Conservation (phyloP, 345 rosid species). For the Turnera subulata region DNA sequence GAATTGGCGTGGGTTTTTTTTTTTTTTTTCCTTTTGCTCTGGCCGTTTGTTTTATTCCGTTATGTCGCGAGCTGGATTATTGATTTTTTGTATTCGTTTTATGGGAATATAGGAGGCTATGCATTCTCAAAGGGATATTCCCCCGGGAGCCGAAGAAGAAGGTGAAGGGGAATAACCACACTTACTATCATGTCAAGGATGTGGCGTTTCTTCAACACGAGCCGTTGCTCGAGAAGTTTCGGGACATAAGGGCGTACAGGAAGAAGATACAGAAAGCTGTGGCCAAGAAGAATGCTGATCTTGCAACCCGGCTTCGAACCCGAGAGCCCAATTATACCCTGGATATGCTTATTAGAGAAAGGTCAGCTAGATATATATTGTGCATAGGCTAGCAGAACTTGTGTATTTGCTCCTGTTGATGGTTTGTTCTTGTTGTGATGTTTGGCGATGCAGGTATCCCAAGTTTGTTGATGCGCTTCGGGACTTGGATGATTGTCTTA, state of each 20-base stretch:
- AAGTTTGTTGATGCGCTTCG: constrained; percentile 81
- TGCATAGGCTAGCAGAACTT: neutral
- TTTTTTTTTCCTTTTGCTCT: neutral
- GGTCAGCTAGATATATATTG: constrained; percentile 38
- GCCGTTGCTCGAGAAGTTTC: constrained; percentile 78
- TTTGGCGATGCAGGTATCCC: constrained; percentile 59
- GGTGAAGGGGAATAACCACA: constrained; percentile 86
- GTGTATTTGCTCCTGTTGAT: neutral
- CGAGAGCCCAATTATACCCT: constrained; percentile 72
- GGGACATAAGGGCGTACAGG: constrained; percentile 64
- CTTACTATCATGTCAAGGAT: constrained; percentile 93
- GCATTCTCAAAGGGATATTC: constrained; percentile 79
- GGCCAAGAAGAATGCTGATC: constrained; percentile 77
- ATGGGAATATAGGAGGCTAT: constrained; percentile 49
- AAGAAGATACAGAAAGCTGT: constrained; percentile 78
- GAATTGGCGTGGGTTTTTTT: neutral
- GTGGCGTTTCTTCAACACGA: constrained; percentile 76
- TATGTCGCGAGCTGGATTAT: neutral
- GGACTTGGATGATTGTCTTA: constrained; percentile 93
- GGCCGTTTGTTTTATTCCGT: neutral
- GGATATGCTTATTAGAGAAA: constrained; percentile 68
- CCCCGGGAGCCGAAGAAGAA: constrained; percentile 96
- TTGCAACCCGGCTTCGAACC: constrained; percentile 49
- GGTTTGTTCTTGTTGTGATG: neutral
- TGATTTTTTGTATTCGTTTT: neutral